These are phyloP conservation scores for Cercospora citrullina DNA, from an alignment of 2,329 filamentous ascomycete genomes.

Conservation along the genomic window DNA sequence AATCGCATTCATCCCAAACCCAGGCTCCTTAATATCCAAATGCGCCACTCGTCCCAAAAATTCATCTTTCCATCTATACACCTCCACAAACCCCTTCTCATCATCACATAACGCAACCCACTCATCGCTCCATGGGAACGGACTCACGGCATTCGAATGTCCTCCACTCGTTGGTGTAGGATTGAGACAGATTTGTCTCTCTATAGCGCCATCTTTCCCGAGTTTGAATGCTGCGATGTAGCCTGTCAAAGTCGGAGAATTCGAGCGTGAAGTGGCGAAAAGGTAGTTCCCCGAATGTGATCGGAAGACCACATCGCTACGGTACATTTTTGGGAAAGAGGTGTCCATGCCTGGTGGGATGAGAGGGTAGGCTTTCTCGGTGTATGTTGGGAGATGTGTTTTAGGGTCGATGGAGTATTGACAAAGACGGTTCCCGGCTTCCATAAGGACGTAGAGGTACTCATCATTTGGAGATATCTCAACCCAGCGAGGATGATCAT, in stretches of 20 bases:
- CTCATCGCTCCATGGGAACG: slow-evolving; percentile 81
- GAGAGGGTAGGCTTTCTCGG: slow-evolving; percentile 71
- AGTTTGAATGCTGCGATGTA: slow-evolving; percentile 82
- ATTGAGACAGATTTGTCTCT: slow-evolving; percentile 75
- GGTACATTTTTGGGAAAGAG: slow-evolving; percentile 66
- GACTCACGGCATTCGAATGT: slow-evolving; percentile 83
- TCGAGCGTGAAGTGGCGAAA: slow-evolving; percentile 81
- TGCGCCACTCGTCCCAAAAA: slow-evolving; percentile 75
- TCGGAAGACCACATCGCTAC: slow-evolving; percentile 78
- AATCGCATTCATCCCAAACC: slow-evolving; percentile 95
- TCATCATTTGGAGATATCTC: slow-evolving; percentile 76
- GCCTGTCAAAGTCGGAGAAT: slow-evolving; percentile 72
- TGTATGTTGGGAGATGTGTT: slow-evolving; percentile 76
- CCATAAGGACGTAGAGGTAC: slow-evolving; percentile 85
- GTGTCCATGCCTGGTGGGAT: slow-evolving; percentile 69
- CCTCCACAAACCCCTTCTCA: slow-evolving; percentile 82
- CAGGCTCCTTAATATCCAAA: slow-evolving; percentile 77
- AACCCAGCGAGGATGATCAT: slow-evolving; percentile 85
- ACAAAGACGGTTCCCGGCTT: slow-evolving; percentile 80
- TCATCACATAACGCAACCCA: slow-evolving; percentile 90
- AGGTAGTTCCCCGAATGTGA: slow-evolving; percentile 70
- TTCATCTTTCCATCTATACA: slow-evolving; percentile 84
- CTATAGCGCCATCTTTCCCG: slow-evolving; percentile 64
- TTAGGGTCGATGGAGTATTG: slow-evolving; percentile 76
- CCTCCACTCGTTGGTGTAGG: slow-evolving; percentile 85